Percentiles rank a stretch among this genome's conserved stretches.
These are phyloP conservation scores for Trichomonascus vanleenenianus DNA, from an alignment of 805 yeast species.

Conservation along the genomic window DNA sequence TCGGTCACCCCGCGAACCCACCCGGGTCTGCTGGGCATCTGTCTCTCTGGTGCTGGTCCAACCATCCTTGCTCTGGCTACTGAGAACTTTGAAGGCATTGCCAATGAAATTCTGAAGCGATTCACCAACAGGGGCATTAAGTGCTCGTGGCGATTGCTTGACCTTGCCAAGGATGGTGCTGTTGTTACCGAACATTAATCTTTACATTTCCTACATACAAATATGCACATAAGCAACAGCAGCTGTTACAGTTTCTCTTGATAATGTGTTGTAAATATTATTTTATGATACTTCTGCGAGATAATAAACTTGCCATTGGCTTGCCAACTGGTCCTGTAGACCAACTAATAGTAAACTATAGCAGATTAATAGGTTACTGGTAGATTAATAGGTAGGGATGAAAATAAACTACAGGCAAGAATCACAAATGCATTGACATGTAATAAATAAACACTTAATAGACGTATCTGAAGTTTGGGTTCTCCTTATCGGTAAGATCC, in stretches of 20 bases:
- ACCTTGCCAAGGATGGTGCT: conserved; percentile 86
- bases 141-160: conserved; percentile 78
- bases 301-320: no score
- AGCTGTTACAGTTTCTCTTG: no score
- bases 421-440: background rate
- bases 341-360: no score
- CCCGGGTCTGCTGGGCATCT: conserved; percentile 85
- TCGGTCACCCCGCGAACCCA: conserved; percentile 75
- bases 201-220: no score
- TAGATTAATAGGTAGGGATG: background rate
- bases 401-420: background rate
- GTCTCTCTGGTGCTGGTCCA: conserved; percentile 97
- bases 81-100: conserved; percentile 75
- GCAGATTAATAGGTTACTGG: no score
- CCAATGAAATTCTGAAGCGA: conserved; percentile 60
- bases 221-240: no score
- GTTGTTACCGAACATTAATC: conserved; percentile 36
- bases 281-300: no score
- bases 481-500: conserved; percentile 14
- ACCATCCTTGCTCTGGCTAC: conserved; percentile 93
- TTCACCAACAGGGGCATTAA: conserved; percentile 53
- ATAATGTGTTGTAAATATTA: no score
- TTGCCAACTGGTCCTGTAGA: no score
- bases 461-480: conserved; percentile 10
- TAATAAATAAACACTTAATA: background rate